Conservation (phyloP, 352 stramenopile genomes). For the Pythium oligandrum region DNA sequence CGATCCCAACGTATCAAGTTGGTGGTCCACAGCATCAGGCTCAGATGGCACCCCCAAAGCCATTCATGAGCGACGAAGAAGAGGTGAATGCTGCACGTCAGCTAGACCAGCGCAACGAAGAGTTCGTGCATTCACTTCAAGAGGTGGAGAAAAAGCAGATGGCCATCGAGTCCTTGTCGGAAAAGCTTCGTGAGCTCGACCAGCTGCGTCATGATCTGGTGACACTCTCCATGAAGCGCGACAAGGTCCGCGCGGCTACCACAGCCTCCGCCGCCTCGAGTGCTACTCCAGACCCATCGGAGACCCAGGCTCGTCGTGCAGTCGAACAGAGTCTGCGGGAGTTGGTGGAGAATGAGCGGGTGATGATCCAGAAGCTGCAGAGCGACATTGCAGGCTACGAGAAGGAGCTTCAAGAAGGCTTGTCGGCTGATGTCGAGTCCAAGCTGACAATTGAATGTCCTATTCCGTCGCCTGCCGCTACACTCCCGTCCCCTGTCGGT, state of each 20-base stretch:
- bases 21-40: too few species aligned
- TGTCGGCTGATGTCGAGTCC: constrained; percentile 1
- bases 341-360: constrained; percentile 56
- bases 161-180: constrained; percentile 48
- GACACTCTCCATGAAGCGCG: constrained; percentile 58
- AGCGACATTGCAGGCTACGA: constrained; percentile 46
- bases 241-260: constrained; percentile 34
- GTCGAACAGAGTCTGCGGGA: constrained; percentile 47
- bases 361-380: constrained; percentile 46
- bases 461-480: too few species aligned
- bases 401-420: constrained; percentile 36
- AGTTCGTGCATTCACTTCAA: constrained; percentile 32
- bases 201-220: constrained; percentile 71
- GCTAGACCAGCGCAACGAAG: constrained; percentile 55
- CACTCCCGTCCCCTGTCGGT: not conserved
- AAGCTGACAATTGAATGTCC: not conserved
- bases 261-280: constrained; percentile 5
- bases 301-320: constrained; percentile 30
- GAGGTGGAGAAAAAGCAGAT: constrained; percentile 61
- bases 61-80: constrained; percentile 57
- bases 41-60: constrained; percentile 17
- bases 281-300: constrained; percentile 7
- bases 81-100: constrained; percentile 43
- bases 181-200: constrained; percentile 66
- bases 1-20: too few species aligned